Conservation (phyloP, 768 basidiomycete genomes). For the Lyophyllum semitale region DNA sequence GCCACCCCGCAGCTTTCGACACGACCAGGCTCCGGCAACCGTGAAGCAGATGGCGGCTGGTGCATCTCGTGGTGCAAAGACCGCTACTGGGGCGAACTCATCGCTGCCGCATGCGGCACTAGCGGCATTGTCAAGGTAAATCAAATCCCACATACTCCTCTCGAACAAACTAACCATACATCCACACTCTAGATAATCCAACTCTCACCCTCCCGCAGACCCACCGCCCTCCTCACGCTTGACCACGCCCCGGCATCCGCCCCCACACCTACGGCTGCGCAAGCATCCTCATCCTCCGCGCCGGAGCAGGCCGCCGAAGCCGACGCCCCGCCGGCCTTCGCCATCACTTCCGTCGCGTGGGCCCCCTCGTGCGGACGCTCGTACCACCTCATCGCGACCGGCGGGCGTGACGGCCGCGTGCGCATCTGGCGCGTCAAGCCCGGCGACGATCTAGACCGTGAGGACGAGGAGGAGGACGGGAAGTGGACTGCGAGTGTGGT, state of each 20-base stretch:
- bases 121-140: slow-evolving; percentile 77
- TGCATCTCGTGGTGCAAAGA: slow-evolving; percentile 96
- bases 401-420: slow-evolving; percentile 83
- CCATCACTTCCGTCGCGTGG: slow-evolving; percentile 88
- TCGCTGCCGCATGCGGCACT: slow-evolving; percentile 77
- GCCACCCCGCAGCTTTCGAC: slow-evolving; percentile 13
- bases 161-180: no score
- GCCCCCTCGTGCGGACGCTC: slow-evolving; percentile 92
- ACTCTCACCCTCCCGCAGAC: slow-evolving; percentile 67
- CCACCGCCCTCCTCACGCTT: slow-evolving; percentile 61
- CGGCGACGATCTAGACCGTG: slow-evolving; percentile 42
- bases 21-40: slow-evolving; percentile 48
- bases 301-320: slow-evolving; percentile 23
- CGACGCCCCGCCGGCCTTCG: slow-evolving; percentile 46
- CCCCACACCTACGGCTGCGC: no score
- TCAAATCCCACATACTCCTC: not conserved
- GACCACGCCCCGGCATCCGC: slow-evolving; percentile 44
- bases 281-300: slow-evolving; percentile 5
- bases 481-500: slow-evolving; percentile 77
- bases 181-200: slow-evolving; percentile 83
- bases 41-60: slow-evolving; percentile 92
- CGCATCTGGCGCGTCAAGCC: slow-evolving; percentile 87
- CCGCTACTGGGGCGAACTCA: slow-evolving; percentile 89
- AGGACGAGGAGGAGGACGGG: slow-evolving; percentile 44
- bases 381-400: slow-evolving; percentile 93